These are phyloP conservation scores for Saposhnikovia divaricata DNA, from an alignment of 129 eudicot genomes.

Conservation along the genomic window DNA sequence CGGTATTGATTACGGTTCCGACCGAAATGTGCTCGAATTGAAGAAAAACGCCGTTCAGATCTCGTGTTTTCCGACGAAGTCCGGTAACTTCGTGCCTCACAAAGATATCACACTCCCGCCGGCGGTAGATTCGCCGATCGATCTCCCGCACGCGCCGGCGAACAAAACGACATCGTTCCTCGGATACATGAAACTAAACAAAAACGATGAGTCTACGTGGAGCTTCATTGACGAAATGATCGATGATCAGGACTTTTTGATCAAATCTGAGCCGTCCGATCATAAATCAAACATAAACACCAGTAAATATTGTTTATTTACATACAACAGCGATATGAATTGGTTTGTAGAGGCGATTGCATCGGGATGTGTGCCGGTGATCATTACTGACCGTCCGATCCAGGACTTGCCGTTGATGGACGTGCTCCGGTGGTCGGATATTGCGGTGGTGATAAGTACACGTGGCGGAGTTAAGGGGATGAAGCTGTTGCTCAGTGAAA, in stretches of 20 bases:
- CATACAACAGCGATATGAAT: slow-evolving; percentile 48
- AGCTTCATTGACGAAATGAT: slow-evolving; percentile 29
- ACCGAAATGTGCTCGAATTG: slow-evolving; percentile 70
- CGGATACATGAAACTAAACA: slow-evolving; percentile 38
- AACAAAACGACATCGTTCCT: slow-evolving; percentile 23
- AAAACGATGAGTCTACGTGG: slow-evolving; percentile 5
- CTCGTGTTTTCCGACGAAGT: slow-evolving; percentile 52
- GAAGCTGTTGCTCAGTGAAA: slow-evolving; percentile 37
- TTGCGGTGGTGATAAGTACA: slow-evolving; percentile 50
- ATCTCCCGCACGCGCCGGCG: slow-evolving; percentile 10
- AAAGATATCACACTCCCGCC: slow-evolving; percentile 79
- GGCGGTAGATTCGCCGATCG: slow-evolving; percentile 7
- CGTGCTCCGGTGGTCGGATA: slow-evolving; percentile 68
- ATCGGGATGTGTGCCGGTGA: slow-evolving; percentile 73
- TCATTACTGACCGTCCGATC: slow-evolving; percentile 79
- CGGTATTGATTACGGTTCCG: slow-evolving; percentile 56
- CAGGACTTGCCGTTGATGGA: slow-evolving; percentile 93
- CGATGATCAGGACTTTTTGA: slow-evolving; percentile 30
- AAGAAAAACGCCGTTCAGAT: slow-evolving; percentile 76
- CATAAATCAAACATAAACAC: slow-evolving; percentile 11
- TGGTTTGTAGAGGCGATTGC: slow-evolving; percentile 68
- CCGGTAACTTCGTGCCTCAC: slow-evolving; percentile 74
- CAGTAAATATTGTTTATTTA: slow-evolving; percentile 60
- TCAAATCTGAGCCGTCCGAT: slow-evolving; percentile 38
- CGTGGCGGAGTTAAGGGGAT: slow-evolving; percentile 38